Evolutionary conservation across 768 basidiomycete genomes (phyloP).

Genomic region (Daedaleopsis sinensis): DNA sequence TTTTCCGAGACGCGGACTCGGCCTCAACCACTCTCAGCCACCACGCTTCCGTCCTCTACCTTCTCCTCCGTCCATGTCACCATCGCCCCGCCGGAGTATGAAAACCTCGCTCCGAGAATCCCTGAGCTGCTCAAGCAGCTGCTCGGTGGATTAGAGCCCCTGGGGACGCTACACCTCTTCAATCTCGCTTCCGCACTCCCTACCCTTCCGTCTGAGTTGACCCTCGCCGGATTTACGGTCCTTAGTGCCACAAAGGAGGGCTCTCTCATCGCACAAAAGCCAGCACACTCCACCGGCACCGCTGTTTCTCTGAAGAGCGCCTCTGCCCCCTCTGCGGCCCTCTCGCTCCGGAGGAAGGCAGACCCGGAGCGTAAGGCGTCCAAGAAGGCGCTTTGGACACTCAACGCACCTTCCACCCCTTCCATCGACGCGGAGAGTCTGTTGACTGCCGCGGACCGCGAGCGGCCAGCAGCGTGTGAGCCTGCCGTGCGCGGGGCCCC

Average conservation of each 20-base stretch:
- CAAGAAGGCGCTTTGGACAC: constrained; percentile 89
- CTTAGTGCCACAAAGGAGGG: constrained; percentile 46
- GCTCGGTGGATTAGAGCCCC: constrained; percentile 58
- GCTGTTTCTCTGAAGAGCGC: constrained; percentile 47
- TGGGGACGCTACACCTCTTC: constrained; percentile 70
- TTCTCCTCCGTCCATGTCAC: constrained; percentile 72
- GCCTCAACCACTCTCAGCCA: constrained; percentile 47
- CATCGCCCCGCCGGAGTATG: constrained; percentile 67
- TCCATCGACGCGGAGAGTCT: constrained; percentile 83
- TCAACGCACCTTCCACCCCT: constrained; percentile 69
- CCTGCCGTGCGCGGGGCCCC: constrained; percentile 54
- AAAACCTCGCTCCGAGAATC: constrained; percentile 53
- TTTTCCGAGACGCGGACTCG: background rate
- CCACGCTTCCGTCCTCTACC: constrained; percentile 50
- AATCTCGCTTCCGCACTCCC: constrained; percentile 49
- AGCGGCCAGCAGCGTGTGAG: constrained; percentile 78
- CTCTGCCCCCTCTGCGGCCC: constrained; percentile 27
- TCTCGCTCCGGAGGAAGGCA: constrained; percentile 56
- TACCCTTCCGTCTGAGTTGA: constrained; percentile 59
- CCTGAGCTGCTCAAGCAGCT: constrained; percentile 62
- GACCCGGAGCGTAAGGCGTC: constrained; percentile 63
- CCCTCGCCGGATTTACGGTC: constrained; percentile 65
- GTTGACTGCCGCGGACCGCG: constrained; percentile 81
- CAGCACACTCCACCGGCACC: constrained; percentile 45
- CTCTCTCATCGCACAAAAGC: constrained; percentile 72